These are phyloP conservation scores for Kwoniella dendrophila DNA, from an alignment of 768 basidiomycete genomes.

Conservation along the genomic window DNA sequence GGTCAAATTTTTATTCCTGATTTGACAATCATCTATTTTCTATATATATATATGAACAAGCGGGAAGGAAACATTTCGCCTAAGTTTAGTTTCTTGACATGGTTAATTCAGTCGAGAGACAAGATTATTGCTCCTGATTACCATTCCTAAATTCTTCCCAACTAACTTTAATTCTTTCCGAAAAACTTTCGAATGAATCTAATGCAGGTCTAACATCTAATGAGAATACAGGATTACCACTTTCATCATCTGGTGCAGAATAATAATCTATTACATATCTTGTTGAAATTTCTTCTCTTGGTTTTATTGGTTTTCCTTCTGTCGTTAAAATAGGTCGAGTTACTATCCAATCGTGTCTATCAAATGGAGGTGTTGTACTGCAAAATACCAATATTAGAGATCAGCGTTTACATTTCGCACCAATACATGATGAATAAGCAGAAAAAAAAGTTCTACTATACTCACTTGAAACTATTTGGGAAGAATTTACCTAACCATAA, in stretches of 20 bases:
- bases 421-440: not conserved
- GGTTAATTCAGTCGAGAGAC: no score
- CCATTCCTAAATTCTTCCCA: slow-evolving; percentile 46
- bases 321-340: slow-evolving; percentile 63
- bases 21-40: no score
- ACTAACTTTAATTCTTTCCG: slow-evolving; percentile 64
- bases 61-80: no score
- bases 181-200: slow-evolving; percentile 76
- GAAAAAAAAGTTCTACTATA: slow-evolving; percentile 19
- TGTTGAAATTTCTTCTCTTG: slow-evolving; percentile 49
- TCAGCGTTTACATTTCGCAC: no score
- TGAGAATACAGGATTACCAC: slow-evolving; percentile 92
- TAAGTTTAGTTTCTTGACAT: no score
- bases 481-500: slow-evolving; percentile 85
- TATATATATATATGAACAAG: no score
- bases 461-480: slow-evolving; percentile 86
- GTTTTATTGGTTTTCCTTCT: slow-evolving; percentile 8
- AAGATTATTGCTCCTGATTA: no score
- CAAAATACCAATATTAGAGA: not conserved
- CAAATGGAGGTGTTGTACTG: slow-evolving; percentile 91
- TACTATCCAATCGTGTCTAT: slow-evolving; percentile 96
- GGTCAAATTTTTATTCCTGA: no score
- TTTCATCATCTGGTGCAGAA: slow-evolving; percentile 81
- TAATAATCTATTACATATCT: slow-evolving; percentile 98
- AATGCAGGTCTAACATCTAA: slow-evolving; percentile 94